phyloP scores from a whole-genome alignment of 352 stramenopile genomes.

The Thalassiosira exigua region DNA sequence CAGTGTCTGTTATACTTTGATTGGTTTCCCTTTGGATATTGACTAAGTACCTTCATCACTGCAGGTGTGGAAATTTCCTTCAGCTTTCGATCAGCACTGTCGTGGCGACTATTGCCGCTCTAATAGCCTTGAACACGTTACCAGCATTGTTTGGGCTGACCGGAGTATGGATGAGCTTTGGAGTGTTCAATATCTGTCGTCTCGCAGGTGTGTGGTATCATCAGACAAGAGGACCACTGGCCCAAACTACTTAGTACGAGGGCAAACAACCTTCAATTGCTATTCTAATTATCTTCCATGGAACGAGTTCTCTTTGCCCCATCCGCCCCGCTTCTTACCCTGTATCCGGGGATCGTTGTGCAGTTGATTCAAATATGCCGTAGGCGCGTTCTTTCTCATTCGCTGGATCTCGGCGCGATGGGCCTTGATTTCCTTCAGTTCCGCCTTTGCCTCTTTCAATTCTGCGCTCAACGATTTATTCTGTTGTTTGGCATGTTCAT shows the following conservation, averaged over 20 bases:
- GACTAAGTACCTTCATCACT: constrained; percentile 7
- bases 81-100: constrained; percentile 77
- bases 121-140: constrained; percentile 70
- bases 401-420: constrained; percentile 55
- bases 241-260: too few relatives aligned
- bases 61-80: constrained; percentile 73
- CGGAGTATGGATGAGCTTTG: constrained; percentile 81
- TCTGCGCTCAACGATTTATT: constrained; percentile 51
- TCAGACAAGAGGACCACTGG: constrained; percentile 68
- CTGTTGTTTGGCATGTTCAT: constrained; percentile 33
- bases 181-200: constrained; percentile 76
- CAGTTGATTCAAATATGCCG: constrained; percentile 75
- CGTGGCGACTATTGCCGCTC: constrained; percentile 66
- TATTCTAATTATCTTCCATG: too few relatives aligned
- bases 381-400: constrained; percentile 57
- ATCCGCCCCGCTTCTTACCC: constrained; percentile 22
- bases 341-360: constrained; percentile 50
- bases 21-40: too few relatives aligned
- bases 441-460: constrained; percentile 31
- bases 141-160: constrained; percentile 73
- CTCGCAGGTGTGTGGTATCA: constrained; percentile 75
- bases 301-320: constrained; percentile 50
- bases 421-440: constrained; percentile 51
- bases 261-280: too few relatives aligned
- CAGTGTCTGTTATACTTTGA: too few relatives aligned